Evolutionary conservation across 805 yeast genomes (phyloP).

Genomic region (Candida silvicultrix): DNA sequence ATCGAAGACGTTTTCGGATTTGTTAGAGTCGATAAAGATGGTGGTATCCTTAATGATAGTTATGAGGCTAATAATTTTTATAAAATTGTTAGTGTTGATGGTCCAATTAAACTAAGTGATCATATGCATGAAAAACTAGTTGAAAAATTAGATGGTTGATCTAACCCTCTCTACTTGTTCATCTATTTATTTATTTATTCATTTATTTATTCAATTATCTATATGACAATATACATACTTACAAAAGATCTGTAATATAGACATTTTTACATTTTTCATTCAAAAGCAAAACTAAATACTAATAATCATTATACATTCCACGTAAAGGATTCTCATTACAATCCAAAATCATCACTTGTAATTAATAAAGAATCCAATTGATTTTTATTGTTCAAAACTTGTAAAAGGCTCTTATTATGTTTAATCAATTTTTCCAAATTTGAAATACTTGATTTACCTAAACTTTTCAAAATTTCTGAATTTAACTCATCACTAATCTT

Average conservation of each 20-base stretch:
- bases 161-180: background rate
- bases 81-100: conserved; percentile 42
- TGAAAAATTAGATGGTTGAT: conserved; percentile 8
- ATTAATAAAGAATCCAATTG: conserved; percentile 30
- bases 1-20: conserved; percentile 69
- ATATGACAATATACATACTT: too few species aligned
- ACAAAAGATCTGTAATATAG: too few species aligned
- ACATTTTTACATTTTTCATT: too few species aligned
- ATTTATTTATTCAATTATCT: too few species aligned
- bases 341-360: conserved; percentile 39
- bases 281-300: background rate
- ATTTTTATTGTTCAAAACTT: conserved; percentile 25
- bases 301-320: background rate
- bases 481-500: conserved; percentile 37
- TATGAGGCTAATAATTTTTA: conserved; percentile 59
- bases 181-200: background rate
- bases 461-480: conserved; percentile 33
- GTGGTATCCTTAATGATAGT: conserved; percentile 45
- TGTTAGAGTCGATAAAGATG: conserved; percentile 49
- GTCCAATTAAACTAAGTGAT: conserved; percentile 48
- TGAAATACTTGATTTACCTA: conserved; percentile 37
- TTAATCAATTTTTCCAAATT: conserved; percentile 37
- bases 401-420: conserved; percentile 32
- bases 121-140: conserved; percentile 36
- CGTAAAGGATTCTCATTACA: background rate